Evolutionary conservation across 2,329 filamentous ascomycete species (phyloP).

Genomic region (Diaporthe sp.): DNA sequence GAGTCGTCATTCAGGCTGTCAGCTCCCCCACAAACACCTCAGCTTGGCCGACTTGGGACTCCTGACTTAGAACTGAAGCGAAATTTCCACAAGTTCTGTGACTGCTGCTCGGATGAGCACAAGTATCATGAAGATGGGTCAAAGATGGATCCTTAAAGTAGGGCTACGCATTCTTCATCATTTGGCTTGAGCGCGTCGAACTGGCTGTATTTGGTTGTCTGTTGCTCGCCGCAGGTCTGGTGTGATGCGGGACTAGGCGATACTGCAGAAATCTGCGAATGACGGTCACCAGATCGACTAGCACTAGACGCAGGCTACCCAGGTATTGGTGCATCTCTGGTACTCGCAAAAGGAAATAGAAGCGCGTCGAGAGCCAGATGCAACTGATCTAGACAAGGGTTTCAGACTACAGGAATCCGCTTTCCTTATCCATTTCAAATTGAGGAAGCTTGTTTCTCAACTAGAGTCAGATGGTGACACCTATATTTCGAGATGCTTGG

Average conservation of each 20-base stretch:
- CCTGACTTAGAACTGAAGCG: conserved; percentile 29
- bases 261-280: too few relatives aligned
- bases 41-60: conserved; percentile 26
- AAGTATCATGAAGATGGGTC: conserved; percentile 10
- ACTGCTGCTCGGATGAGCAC: conserved; percentile 22
- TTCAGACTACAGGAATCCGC: too few relatives aligned
- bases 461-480: too few relatives aligned
- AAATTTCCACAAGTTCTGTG: conserved; percentile 18
- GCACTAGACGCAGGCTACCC: too few relatives aligned
- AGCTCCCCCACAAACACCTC: conserved; percentile 28
- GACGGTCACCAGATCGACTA: too few relatives aligned
- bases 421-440: too few relatives aligned
- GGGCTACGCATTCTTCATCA: neutral
- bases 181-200: neutral
- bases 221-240: neutral
- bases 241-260: conserved; percentile 30
- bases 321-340: too few relatives aligned
- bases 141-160: conserved; percentile 34
- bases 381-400: too few relatives aligned
- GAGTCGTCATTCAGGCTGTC: neutral
- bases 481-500: too few relatives aligned
- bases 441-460: too few relatives aligned
- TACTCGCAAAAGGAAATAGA: too few relatives aligned
- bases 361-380: too few relatives aligned
- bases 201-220: neutral